Conservation (phyloP, 768 basidiomycete genomes). For the Collybia sp. region DNA sequence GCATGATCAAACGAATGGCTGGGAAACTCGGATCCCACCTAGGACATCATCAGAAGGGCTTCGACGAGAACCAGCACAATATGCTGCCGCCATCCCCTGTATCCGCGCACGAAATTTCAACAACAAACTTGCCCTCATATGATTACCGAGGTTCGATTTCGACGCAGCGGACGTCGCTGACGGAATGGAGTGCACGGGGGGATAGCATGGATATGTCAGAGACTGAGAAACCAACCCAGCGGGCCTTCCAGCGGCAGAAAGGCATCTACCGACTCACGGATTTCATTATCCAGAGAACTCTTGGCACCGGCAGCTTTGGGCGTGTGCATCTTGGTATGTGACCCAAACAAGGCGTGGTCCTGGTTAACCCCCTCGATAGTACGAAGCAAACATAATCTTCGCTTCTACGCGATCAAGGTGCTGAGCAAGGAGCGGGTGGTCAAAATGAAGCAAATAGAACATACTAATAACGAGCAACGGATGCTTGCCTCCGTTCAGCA, state of each 20-base stretch:
- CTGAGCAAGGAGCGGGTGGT: constrained; percentile 91
- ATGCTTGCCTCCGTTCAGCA: constrained; percentile 86
- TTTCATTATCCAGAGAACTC: constrained; percentile 75
- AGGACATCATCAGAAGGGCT: constrained; percentile 23
- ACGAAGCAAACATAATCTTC: constrained; percentile 88
- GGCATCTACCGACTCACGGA: constrained; percentile 70
- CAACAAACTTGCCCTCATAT: constrained; percentile 27
- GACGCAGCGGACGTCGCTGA: constrained; percentile 57
- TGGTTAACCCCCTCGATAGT: constrained; percentile 37
- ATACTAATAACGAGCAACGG: constrained; percentile 91
- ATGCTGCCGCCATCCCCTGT: constrained; percentile 23
- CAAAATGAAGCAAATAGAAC: constrained; percentile 91
- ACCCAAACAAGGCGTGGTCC: constrained; percentile 3
- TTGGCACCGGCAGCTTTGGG: constrained; percentile 96
- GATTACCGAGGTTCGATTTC: constrained; percentile 68
- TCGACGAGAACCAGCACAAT: constrained; percentile 15
- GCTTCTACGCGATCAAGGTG: constrained; percentile 95
- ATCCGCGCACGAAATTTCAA: constrained; percentile 24
- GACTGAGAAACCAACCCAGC: constrained; percentile 15
- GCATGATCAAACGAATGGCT: constrained; percentile 49
- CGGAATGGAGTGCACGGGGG: constrained; percentile 40
- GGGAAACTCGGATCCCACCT: constrained; percentile 40
- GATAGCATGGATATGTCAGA: constrained; percentile 30
- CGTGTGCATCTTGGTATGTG: constrained; percentile 82
- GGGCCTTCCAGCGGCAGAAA: constrained; percentile 43